Evolutionary conservation across 2,329 filamentous ascomycete genomes (phyloP), one percentile per base, ranked within the genome.

Genomic region (Colletotrichum orchidophilum): DNA sequence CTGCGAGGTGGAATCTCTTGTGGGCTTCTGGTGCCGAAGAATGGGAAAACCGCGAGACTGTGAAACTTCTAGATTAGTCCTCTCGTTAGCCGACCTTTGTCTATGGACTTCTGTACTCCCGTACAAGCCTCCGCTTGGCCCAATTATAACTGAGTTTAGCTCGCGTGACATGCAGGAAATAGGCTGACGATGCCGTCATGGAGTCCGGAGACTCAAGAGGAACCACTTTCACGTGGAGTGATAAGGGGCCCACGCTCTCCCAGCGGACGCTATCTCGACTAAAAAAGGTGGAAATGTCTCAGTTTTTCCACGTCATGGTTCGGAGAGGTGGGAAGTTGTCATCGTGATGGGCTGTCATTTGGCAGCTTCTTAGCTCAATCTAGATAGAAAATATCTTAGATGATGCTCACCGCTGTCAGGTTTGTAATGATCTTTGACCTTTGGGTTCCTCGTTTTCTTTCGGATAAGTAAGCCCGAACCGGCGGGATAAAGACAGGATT

Each of bases 101-200:
- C 35, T 21, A 29, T 7, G 33, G 42, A 52, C 5, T 29, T 7
- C 24, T 18, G 18, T 21, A 15, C 39, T 53, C 15, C 31, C 26
- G 53, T 9, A 18, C 12, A 27, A 15, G 8, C 21, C 50, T 52
- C 31, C 42, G 21, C 53, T 13, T 21, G 27, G 53, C 55, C 26
- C n/a, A 63, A n/a, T 29, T 5, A 15, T 21, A 12, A 18, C 12
- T 9, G 54, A 8, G 26, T 5, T 21, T 33, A 9, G 21, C 15
- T 33, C 27, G 24, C 13, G 49, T 57, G n/a, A 13, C 21, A 12
- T 21, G 49, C 18, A 21, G 24, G 5, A 49, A n/a, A 21, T n/a
- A 6, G 9, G 53, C 33, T 67, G 26, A 58, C 50, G 21, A 68
- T 68, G 63, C 46, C 31, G 68, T 71, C 68, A 71, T 68, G 52